Base-by-base conservation (phyloP, 768 basidiomycete species). In the Leccinum sublutescens region DNA sequence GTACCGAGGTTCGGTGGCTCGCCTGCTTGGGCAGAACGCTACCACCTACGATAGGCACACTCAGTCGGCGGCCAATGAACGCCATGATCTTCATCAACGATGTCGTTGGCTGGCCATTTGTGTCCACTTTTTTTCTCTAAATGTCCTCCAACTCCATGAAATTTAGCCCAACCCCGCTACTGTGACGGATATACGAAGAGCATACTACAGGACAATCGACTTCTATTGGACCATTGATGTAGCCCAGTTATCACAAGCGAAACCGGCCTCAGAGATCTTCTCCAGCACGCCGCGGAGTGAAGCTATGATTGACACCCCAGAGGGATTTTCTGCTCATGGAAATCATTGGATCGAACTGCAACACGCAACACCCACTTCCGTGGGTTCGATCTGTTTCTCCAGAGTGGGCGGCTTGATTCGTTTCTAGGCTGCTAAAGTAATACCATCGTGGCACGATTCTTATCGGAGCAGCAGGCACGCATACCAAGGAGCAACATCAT, bases 401-500 rank as follows among this genome's bases (percentile, higher is more conserved):
- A 57, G 36, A 25, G 27, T 31, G 27, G 56, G 29, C 36, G 10
- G 36, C 49, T 29, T 8, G 60, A 55, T 59, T 68, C 51, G 55
- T 58, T 50, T 59, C 43, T 27, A 27, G 34, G 49, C 29, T 51
- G 56, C 31, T 51, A 7, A 12, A 31, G 36, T 7, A 11, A 38
- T 25, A 15, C 10, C 33, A 50, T 23, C 52, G 33, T 33, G 59
- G 29, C 34, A 50, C 29, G 36, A 55, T 43, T 11, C 33, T n/a
- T 45, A 48, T 51, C 50, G 57, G 59, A 33, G 63, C 21, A 21
- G 53, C 19, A 57, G 52, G 58, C 58, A 12, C 33, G 33, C 57
- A 36, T 31, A 48, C 68, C 66, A 64, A 58, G 7, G 21, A 7
- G 40, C 6, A 1, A 58, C 48, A 54, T 57, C 38, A 57, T 56